These are phyloP conservation scores for Apium graveolens DNA, from an alignment of 129 eudicot species.

Conservation along the genomic window DNA sequence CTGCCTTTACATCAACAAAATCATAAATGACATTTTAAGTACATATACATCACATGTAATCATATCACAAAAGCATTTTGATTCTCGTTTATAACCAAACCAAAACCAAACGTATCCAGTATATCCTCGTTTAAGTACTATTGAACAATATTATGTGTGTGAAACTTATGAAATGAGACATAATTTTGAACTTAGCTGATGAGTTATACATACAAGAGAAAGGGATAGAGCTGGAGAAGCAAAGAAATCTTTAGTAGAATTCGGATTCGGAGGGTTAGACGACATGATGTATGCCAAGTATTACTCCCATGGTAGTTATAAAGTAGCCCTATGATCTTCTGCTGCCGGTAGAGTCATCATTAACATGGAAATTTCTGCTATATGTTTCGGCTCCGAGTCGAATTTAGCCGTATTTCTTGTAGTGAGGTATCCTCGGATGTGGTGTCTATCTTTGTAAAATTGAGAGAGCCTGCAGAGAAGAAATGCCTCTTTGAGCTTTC, in stretches of 20 bases:
- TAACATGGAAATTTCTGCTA: too few relatives aligned
- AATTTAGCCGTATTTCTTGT: too few relatives aligned
- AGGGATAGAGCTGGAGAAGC: conserved; percentile 80
- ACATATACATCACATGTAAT: not conserved
- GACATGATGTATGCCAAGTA: conserved; percentile 24
- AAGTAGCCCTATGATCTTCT: not conserved
- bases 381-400: not conserved
- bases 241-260: conserved; percentile 41
- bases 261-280: conserved; percentile 23
- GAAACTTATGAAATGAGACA: too few relatives aligned
- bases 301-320: conserved; percentile 25
- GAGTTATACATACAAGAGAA: conserved; percentile 41
- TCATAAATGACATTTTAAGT: not conserved
- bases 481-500: not conserved
- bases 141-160: too few relatives aligned
- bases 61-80: not conserved
- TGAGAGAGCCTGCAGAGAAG: not conserved
- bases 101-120: too few relatives aligned
- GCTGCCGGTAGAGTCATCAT: not conserved
- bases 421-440: not conserved
- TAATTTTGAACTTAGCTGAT: not conserved
- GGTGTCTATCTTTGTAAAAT: not conserved
- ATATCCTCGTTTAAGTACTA: too few relatives aligned
- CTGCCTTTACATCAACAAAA: conserved; percentile 37
- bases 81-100: too few relatives aligned